phyloP scores from a whole-genome alignment of 228 moss, liverwort and hornwort genomes.

The Sphagnum fallax region DNA sequence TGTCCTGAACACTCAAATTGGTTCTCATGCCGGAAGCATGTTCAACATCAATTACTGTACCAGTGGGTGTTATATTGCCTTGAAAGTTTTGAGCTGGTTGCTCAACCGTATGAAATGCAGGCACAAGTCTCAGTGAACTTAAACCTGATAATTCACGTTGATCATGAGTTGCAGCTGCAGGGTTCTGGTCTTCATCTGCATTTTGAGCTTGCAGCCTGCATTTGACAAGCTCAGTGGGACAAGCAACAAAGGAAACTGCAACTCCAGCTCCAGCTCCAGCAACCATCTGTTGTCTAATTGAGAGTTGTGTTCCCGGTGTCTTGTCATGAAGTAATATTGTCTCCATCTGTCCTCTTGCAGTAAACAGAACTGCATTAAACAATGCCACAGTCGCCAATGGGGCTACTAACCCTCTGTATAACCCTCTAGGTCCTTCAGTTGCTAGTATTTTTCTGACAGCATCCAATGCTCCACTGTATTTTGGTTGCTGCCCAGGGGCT shows the following conservation, averaged over 20 bases:
- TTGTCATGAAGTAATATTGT: conserved; percentile 33
- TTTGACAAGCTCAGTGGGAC: conserved; percentile 86
- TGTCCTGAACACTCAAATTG: too few relatives aligned
- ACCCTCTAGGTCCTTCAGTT: conserved; percentile 56
- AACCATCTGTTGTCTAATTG: conserved; percentile 58
- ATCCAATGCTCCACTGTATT: conserved; percentile 68
- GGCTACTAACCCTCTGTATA: conserved; percentile 79
- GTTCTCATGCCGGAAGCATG: too few relatives aligned
- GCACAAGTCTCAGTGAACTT: background rate
- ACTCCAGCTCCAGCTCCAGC: conserved; percentile 75
- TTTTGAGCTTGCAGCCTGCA: conserved; percentile 82
- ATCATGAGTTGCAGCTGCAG: background rate
- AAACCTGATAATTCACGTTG: background rate
- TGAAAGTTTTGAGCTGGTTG: background rate
- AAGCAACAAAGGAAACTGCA: conserved; percentile 80
- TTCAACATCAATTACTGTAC: too few relatives aligned
- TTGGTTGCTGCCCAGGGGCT: conserved; percentile 32
- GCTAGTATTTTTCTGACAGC: conserved; percentile 63
- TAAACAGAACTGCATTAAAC: conserved; percentile 87
- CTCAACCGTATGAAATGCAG: background rate
- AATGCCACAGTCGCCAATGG: conserved; percentile 75
- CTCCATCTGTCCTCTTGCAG: conserved; percentile 81
- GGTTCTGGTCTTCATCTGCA: conserved; percentile 5
- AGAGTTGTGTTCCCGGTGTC: conserved; percentile 32
- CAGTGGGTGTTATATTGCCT: too few relatives aligned